Conservation (phyloP, 1,284 basidiomycete genomes). For the Coriolopsis trogii region DNA sequence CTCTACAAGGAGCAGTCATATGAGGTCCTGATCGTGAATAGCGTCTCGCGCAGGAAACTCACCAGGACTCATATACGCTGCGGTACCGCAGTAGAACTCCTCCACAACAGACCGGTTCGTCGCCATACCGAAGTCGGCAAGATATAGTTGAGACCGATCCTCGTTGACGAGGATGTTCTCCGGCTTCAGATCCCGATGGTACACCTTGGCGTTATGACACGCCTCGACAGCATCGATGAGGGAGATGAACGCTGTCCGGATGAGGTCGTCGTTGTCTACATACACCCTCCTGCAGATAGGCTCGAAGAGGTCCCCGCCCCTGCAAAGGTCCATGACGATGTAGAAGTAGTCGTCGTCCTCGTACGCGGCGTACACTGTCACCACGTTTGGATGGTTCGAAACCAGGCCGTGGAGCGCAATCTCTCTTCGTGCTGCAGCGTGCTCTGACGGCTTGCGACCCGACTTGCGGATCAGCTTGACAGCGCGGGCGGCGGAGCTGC, state of each 20-base stretch:
- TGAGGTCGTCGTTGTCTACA: constrained; percentile 53
- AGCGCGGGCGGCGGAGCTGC: constrained; percentile 35
- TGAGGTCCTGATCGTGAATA: background rate
- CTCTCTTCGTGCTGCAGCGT: constrained; percentile 26
- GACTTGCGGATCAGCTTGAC: constrained; percentile 29
- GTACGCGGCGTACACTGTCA: constrained; percentile 56
- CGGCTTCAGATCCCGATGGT: constrained; percentile 73
- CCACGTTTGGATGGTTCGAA: constrained; percentile 56
- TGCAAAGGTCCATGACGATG: constrained; percentile 63
- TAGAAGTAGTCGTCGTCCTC: constrained; percentile 55
- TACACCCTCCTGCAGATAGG: constrained; percentile 53
- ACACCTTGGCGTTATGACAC: constrained; percentile 60
- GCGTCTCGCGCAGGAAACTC: constrained; percentile 12
- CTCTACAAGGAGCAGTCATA: constrained; percentile 17
- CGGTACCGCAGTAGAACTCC: constrained; percentile 51
- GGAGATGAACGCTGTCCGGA: constrained; percentile 54
- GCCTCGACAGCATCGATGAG: constrained; percentile 64
- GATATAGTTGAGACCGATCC: constrained; percentile 48
- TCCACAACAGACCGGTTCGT: constrained; percentile 45
- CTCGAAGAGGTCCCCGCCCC: constrained; percentile 63
- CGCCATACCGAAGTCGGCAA: constrained; percentile 72
- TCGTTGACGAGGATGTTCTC: constrained; percentile 66
- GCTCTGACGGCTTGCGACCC: constrained; percentile 13
- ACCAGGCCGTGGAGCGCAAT: constrained; percentile 51
- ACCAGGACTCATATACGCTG: constrained; percentile 65